Base-by-base conservation (phyloP, 495 filamentous ascomycete genomes). In the Geoglossum glabrum region DNA sequence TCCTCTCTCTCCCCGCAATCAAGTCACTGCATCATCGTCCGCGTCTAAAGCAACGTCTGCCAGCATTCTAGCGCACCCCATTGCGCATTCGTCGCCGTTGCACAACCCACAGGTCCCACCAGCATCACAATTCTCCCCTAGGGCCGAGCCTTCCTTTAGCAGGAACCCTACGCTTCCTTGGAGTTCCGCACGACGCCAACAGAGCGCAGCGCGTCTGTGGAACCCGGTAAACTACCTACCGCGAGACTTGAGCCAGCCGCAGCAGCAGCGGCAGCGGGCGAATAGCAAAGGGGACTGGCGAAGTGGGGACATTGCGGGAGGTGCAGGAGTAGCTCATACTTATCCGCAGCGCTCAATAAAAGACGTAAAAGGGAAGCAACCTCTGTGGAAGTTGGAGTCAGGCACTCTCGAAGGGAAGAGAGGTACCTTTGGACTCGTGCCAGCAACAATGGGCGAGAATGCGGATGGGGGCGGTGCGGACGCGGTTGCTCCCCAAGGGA, bases 151-250 rank as follows among this genome's bases (percentile, higher is more conserved):
- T 31, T 3, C 49, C 23, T 27, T 3, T 26, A 8, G 25, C 25
- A 19, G 30, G 25, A 9, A 28, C 49, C 1, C 49, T 31, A 8
- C 11, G 25, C 49, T 31, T 30, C 28, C 28, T 9, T 52, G 49
- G 49, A 52, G 30, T 26, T 31, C 49, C 4, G 17, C 30, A 23
- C 49, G 49, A n/a, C 49, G 49, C 10, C 49, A 31, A 13, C 49
- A 52, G 49, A 46, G 30, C 33, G 34, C 54, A 21, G 54, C 56
- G 50, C 56, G 56, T 13, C 56, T 58, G 36, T 58, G 56, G 56
- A 58, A 58, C 40, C 56, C 56, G 19, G 45, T 58, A 11, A 58
- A 58, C 40, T 51, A 58, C 45, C n/a, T 28, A 11, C 56, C 56
- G 25, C 56, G 56, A 38, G 56, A 58, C 54, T 46, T 56, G 19